Evolutionary conservation across 108 stramenopile species (phyloP).

Genomic region (Licmophora abbreviata): DNA sequence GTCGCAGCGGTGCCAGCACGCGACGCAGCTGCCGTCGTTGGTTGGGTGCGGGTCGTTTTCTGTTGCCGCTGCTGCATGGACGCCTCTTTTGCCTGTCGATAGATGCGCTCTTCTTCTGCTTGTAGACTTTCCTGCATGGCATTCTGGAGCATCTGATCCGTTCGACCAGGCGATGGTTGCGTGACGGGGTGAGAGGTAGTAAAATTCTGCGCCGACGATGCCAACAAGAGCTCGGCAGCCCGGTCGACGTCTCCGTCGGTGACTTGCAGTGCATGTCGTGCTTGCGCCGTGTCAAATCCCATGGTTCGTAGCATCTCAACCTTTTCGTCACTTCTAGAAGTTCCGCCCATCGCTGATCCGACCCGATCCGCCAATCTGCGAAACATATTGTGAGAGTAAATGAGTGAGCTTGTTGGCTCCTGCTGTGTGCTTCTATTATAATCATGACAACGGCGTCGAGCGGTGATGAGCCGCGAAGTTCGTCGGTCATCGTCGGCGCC

Average conservation of each 20-base stretch:
- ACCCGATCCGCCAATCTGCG: constrained; percentile 39
- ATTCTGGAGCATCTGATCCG: constrained; percentile 9
- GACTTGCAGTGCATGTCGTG: constrained; percentile 45
- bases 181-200: not conserved
- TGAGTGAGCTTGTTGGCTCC: too few relatives aligned
- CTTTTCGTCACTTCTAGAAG: constrained; percentile 19
- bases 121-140: constrained; percentile 23
- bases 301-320: constrained; percentile 41
- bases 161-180: not conserved
- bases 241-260: constrained; percentile 55
- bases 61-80: constrained; percentile 4
- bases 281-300: constrained; percentile 58
- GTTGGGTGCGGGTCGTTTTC: constrained; percentile 4
- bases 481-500: too few relatives aligned
- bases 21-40: constrained; percentile 31
- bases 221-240: constrained; percentile 57
- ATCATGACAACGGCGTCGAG: too few relatives aligned
- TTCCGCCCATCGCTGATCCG: constrained; percentile 19
- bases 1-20: constrained; percentile 43
- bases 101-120: not conserved
- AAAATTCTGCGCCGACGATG: constrained; percentile 14
- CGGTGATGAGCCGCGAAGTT: too few relatives aligned
- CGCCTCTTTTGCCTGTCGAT: constrained; percentile 5
- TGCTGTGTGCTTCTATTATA: too few relatives aligned
- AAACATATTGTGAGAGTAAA: too few relatives aligned